Evolutionary conservation across 208 protist genomes (phyloP), one percentile per base, ranked within the genome.

Genomic region (Wallacemonas collosoma): DNA sequence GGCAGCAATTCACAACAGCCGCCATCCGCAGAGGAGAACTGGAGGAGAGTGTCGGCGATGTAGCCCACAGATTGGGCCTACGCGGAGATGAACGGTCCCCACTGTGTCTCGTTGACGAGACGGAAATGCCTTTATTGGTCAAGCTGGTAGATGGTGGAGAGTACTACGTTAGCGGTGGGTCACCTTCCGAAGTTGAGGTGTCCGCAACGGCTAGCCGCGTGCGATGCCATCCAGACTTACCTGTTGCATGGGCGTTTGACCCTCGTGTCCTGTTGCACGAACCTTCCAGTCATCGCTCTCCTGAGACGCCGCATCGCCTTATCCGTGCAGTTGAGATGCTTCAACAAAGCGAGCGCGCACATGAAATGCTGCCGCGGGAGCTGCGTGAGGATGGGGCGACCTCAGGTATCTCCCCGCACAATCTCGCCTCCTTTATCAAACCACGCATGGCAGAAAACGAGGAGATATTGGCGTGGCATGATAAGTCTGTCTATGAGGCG

Each of bases 171-270:
- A 73, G 85, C 61, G 89, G 87, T 12, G 75, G 83, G 35, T 66
- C 68, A 0, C 35, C 14, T 44, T 7, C 9, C 6, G 44, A 36
- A 12, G 17, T 11, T 6, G 40, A 35, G 40, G 50, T 39, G 40
- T 5, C 4, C 7, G 17, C 26, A 26, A 35, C 14, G 6, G n/a
- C 43, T n/a, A 39, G 12, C 11, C 17, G 14, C 12, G 17, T 9
- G 39, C 38, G 12, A 65, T 41, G 7, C 3, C 6, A 45, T 8
- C 81, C 86, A 9, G 89, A 92, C 61, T 67, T 73, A n/a, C 55
- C 81, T 17, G 83, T 95, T 15, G 71, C 70, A 26, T 95, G 85
- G 85, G 86, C 82, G 26, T 95, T 87, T 72, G 87, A 95, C 48
- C 38, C 77, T 2, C 81, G 85, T 48, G 81, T 95, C 73, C 64